Conservation (phyloP, 306 rosid species). For the Coriaria nepalensis region DNA sequence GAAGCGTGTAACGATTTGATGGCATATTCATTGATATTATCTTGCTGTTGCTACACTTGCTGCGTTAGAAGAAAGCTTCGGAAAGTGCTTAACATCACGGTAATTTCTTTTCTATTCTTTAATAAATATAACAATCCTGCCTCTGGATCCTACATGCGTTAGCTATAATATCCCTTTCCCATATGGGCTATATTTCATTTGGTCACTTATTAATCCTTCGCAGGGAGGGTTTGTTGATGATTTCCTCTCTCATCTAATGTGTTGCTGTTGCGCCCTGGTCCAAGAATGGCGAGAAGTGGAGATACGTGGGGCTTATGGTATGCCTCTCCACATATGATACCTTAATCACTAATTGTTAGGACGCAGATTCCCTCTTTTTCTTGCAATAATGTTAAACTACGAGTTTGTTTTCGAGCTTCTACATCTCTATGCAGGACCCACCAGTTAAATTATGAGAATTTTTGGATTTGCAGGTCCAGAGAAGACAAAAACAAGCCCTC, state of each 20-base stretch:
- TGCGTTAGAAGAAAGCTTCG: constrained; percentile 89
- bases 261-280: constrained; percentile 98
- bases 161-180: constrained; percentile 4
- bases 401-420: too few relatives aligned
- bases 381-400: too few relatives aligned
- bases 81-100: constrained; percentile 74
- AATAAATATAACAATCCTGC: neutral
- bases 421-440: too few relatives aligned
- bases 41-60: constrained; percentile 96
- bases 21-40: constrained; percentile 82
- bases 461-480: constrained; percentile 29
- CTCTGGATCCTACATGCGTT: neutral
- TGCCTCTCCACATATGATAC: constrained; percentile 3
- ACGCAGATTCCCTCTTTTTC: too few relatives aligned
- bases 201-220: constrained; percentile 8
- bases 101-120: constrained; percentile 23
- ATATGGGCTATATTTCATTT: neutral
- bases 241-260: constrained; percentile 91
- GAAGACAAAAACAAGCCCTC: constrained; percentile 54
- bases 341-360: neutral
- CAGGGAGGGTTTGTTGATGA: constrained; percentile 91
- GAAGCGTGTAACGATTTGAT: constrained; percentile 90
- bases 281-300: constrained; percentile 99
- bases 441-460: too few relatives aligned
- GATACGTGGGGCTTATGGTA: constrained; percentile 75